These are phyloP conservation scores for Simplicillium sp. DNA, from an alignment of 2,329 filamentous ascomycete species.

Conservation along the genomic window DNA sequence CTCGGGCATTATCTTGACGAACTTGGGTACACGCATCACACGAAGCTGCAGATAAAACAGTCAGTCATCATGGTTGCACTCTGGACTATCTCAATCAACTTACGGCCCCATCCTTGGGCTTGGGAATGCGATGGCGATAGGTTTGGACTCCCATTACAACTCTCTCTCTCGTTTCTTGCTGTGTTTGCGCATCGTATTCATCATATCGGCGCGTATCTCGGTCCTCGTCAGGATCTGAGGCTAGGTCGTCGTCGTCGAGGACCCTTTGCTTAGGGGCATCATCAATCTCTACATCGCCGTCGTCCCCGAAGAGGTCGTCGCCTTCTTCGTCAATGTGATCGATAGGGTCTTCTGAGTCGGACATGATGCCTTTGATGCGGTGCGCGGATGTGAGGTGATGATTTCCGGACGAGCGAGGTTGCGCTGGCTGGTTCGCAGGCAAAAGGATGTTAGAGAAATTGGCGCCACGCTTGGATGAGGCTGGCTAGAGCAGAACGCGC, in stretches of 20 bases:
- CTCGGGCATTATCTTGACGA: constrained; percentile 60
- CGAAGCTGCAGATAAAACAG: constrained; percentile 42
- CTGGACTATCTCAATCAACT: constrained; percentile 12
- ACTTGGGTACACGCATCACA: constrained; percentile 61
- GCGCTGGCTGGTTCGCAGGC: background rate
- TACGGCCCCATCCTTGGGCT: constrained; percentile 62
- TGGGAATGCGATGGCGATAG: constrained; percentile 60
- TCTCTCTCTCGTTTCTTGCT: constrained; percentile 40
- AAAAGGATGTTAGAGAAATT: no score
- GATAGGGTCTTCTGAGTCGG: constrained; percentile 45
- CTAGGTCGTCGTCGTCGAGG: constrained; percentile 52
- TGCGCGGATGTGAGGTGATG: no score
- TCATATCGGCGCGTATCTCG: constrained; percentile 29
- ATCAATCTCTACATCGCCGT: constrained; percentile 43
- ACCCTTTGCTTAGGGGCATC: constrained; percentile 52
- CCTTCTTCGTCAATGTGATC: constrained; percentile 45
- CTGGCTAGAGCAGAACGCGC: no score
- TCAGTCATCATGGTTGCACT: constrained; percentile 3
- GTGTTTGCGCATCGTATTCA: constrained; percentile 34
- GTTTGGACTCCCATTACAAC: constrained; percentile 55
- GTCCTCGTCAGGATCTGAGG: constrained; percentile 38
- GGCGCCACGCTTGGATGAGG: no score
- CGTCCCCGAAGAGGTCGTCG: constrained; percentile 55
- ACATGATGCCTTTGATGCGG: constrained; percentile 28
- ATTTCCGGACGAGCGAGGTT: background rate